Evolutionary conservation across 139 green algal species (phyloP), one percentile per base, ranked within the genome.

Genomic region (Picocystis salinarum): DNA sequence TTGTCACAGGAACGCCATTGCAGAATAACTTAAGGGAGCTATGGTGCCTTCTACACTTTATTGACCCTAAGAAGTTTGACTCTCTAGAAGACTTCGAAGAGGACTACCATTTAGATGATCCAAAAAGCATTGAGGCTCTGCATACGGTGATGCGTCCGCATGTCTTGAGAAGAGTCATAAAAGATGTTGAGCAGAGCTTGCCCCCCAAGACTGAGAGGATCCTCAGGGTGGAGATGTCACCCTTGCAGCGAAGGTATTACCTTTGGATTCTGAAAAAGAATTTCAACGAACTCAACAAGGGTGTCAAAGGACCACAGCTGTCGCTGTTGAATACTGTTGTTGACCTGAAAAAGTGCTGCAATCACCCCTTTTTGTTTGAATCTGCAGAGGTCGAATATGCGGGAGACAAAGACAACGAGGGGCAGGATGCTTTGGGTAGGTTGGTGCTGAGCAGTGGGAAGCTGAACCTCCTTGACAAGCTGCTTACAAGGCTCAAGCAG

Each of bases 261-360:
- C 89, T 84, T 60, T 91, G 72, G 73, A 93, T 95, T 49, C 73
- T 95, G 4, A 66, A 73, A 6, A 74, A 79, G 46, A 95, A 95
- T 69, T 92, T 85, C 60, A 64, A 71, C 31, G 71, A 82, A 55
- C 77, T 95, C 30, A 96, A 95, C 59, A 92, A 92, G 62, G 70
- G 59, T 39, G 55, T 58, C 28, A 39, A 31, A 27, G 23, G 48
- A 57, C n/a, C 39, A 19, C 63, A 82, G 31, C 62, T 86, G 17
- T 76, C 58, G 3, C 61, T 90, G 48, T 71, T 90, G 33, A 93
- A 93, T 63, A 80, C 88, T 53, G 76, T 94, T 45, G 69, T 62
- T 5, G 83, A 94, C 50, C 75, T 94, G 12, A 90, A 91, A 50
- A 94, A 94, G 56, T 76, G 62, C 47, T 94, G 83, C 76, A 94